Conservation (phyloP, 1,284 basidiomycete genomes). For the Athelia psychrophila region DNA sequence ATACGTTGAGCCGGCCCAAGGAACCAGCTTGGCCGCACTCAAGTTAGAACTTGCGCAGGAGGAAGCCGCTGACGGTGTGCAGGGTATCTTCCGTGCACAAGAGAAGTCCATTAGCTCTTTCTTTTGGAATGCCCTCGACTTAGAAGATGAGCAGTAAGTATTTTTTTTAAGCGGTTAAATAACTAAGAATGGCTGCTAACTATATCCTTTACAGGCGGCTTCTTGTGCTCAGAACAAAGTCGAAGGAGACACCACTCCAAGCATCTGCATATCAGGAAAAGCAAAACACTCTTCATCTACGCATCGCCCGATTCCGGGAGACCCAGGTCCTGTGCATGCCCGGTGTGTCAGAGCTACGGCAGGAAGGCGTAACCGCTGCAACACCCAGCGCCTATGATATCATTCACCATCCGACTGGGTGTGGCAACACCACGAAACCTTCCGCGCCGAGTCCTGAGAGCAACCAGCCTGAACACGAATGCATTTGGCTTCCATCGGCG, state of each 20-base stretch:
- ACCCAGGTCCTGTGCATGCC: background rate
- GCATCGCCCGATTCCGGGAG: background rate
- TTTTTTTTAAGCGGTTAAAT: background rate
- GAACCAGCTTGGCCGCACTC: background rate
- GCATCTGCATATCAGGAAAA: background rate
- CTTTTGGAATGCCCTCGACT: background rate
- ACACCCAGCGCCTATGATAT: too few relatives aligned
- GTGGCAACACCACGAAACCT: too few relatives aligned
- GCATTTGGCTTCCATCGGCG: background rate
- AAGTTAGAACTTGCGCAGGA: constrained; percentile 2
- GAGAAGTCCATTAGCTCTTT: constrained; percentile 5
- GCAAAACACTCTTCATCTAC: background rate
- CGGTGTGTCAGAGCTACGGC: background rate
- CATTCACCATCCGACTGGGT: too few relatives aligned
- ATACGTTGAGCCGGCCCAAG: constrained; percentile 3
- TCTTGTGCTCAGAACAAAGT: too few relatives aligned
- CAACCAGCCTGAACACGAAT: background rate
- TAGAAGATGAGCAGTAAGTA: constrained; percentile 10
- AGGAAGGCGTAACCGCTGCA: background rate
- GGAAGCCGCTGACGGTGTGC: constrained; percentile 1
- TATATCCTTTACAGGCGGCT: background rate
- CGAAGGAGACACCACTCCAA: background rate
- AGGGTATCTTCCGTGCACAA: constrained; percentile 2
- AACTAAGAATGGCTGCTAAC: background rate
- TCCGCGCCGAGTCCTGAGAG: background rate